Percentiles rank a stretch among this genome's conserved stretches.
These are phyloP conservation scores for Rhizoctonia solani DNA, from an alignment of 1,284 basidiomycete genomes.

Conservation along the genomic window DNA sequence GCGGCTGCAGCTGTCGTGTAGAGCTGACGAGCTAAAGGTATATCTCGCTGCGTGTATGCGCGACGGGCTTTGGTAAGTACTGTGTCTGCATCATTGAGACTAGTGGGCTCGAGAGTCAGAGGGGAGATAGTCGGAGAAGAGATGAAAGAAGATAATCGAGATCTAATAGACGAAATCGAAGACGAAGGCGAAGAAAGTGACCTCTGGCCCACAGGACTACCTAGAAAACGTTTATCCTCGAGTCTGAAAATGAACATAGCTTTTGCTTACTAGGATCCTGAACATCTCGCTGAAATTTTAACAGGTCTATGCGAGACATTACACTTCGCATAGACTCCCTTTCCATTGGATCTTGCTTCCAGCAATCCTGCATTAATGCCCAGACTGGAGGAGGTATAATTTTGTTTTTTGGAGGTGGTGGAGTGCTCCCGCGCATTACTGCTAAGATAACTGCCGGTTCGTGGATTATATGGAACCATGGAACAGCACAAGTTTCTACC, in stretches of 20 bases:
- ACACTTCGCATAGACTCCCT: constrained; percentile 9
- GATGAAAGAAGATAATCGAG: constrained; percentile 11
- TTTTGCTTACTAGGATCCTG: constrained; percentile 29
- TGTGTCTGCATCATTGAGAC: not conserved
- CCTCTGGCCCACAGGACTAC: constrained; percentile 19
- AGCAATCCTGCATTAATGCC: constrained; percentile 21
- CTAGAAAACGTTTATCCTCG: not conserved
- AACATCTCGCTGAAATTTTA: constrained; percentile 26
- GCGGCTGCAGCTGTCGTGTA: constrained; percentile 5
- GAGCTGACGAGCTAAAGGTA: constrained; percentile 14
- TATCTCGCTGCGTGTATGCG: constrained; percentile 20
- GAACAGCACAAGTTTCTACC: constrained; percentile 18
- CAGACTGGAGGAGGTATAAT: constrained; percentile 7
- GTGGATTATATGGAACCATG: constrained; percentile 20
- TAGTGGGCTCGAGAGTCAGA: constrained; percentile 14
- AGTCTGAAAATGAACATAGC: not conserved
- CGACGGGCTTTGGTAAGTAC: constrained; percentile 1
- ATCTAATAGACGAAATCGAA: not conserved
- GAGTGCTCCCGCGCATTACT: constrained; percentile 16
- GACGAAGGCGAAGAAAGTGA: constrained; percentile 4
- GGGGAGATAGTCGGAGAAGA: not conserved
- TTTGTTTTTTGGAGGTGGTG: constrained; percentile 15
- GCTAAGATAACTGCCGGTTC: constrained; percentile 21
- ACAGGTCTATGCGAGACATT: constrained; percentile 21
- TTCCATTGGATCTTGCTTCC: constrained; percentile 22